Percentiles rank a stretch among this genome's conserved stretches.
Conservation (phyloP, 2,329 filamentous ascomycete species). For the Ustulina deusta region DNA sequence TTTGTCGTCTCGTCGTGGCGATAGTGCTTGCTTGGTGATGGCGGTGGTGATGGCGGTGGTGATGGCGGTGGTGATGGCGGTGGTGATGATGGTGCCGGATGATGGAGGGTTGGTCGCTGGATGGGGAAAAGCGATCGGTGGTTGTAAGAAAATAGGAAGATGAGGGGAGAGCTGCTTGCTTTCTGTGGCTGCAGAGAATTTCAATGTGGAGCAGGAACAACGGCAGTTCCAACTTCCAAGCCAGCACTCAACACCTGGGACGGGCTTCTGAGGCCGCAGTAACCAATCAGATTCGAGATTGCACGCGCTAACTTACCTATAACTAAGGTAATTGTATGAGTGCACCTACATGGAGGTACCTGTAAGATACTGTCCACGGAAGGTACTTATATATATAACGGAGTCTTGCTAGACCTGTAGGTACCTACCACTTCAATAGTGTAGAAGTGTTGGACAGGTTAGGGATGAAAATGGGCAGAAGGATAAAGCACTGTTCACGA, state of each 20-base stretch:
- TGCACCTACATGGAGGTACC: neutral
- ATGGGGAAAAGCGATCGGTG: conserved; percentile 23
- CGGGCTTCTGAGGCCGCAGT: neutral
- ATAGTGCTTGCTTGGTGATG: conserved; percentile 5
- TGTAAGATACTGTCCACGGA: too few species aligned
- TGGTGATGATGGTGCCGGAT: conserved; percentile 7
- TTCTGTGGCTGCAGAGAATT: conserved; percentile 40
- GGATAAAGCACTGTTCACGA: too few species aligned
- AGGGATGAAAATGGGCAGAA: too few species aligned
- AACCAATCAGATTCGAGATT: conserved; percentile 18
- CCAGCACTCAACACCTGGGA: neutral
- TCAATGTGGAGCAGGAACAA: conserved; percentile 36
- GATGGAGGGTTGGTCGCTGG: conserved; percentile 8
- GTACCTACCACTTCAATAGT: too few species aligned
- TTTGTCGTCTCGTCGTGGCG: neutral
- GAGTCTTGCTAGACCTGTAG: too few species aligned
- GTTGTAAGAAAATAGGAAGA: conserved; percentile 16
- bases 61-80: conserved; percentile 11
- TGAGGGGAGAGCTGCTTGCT: conserved; percentile 34
- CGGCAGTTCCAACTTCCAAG: conserved; percentile 34
- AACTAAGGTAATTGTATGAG: neutral
- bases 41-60: neutral
- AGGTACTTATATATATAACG: neutral
- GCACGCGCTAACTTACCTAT: neutral
- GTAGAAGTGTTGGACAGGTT: too few species aligned